A percentile compares a stretch with the other conserved stretches of the same genome.
phyloP scores from a whole-genome alignment of 441 rosid genomes.

The Melastoma candidum region DNA sequence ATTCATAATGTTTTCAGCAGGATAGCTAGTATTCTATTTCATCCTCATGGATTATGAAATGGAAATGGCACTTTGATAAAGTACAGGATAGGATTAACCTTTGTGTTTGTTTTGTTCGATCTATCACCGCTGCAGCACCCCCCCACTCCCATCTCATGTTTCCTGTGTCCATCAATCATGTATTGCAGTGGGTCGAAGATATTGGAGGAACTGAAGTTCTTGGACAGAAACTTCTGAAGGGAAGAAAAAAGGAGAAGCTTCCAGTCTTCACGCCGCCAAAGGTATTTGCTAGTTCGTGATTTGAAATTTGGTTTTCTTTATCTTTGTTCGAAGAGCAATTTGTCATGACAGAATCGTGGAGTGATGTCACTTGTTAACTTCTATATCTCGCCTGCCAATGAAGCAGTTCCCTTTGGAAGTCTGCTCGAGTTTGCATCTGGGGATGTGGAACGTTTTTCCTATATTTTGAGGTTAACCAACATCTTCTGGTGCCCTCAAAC shows the following conservation, averaged over 20 bases:
- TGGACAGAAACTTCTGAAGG: constrained; percentile 54
- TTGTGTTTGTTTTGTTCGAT: too few species aligned
- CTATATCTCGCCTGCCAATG: too few species aligned
- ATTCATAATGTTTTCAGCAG: too few species aligned
- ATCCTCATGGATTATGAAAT: too few species aligned
- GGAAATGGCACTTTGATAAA: too few species aligned
- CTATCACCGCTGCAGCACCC: too few species aligned
- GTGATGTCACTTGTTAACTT: too few species aligned
- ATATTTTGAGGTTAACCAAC: neutral
- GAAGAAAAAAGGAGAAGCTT: constrained; percentile 45
- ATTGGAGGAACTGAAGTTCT: constrained; percentile 74
- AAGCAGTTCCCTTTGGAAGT: too few species aligned
- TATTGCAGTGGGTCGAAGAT: constrained; percentile 75
- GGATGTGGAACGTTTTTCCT: neutral
- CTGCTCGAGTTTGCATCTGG: too few species aligned
- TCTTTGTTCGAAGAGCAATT: neutral
- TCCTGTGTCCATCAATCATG: constrained; percentile 11
- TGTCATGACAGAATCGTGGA: too few species aligned
- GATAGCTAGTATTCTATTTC: too few species aligned
- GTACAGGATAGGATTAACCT: too few species aligned
- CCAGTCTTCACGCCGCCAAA: constrained; percentile 69
- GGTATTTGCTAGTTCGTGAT: constrained; percentile 27
- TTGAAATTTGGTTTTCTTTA: constrained; percentile 3
- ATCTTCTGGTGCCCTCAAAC: constrained; percentile 22
- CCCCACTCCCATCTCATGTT: neutral